Evolutionary conservation across 805 yeast genomes (phyloP), one percentile per base, ranked within the genome.

Genomic region (Ogataea henricii): DNA sequence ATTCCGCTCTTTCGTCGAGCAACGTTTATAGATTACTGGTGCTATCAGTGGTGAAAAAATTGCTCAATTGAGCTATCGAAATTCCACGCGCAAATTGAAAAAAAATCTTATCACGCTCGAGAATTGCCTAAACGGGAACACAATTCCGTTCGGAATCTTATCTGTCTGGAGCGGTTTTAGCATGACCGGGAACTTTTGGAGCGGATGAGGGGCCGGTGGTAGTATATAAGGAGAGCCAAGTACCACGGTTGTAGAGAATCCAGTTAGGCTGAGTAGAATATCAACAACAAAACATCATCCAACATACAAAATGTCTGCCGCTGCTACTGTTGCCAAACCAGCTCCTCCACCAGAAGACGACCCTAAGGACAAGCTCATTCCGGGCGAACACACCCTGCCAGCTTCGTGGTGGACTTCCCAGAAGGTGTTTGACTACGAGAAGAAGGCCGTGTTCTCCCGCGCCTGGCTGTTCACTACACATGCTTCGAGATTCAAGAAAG

Each of bases 321-420:
- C 63, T 16, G 62, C 34, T 14, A 16, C 61, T 18, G 30, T 27
- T 27, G 59, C 47, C 38, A 47, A 55, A 33, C 55, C 62, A 10
- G 54, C 62, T 29, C 57, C 66, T 13, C 64, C 64, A 35, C 68
- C 69, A 18, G 56, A 52, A 22, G 65, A 58, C 41, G 51, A 48
- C 9, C 55, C 58, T 25, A 60, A 52, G n/a, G 71, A 62, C n/a
- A 60, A 56, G 33, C 49, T 65, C 29, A 52, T 66, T 30, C 73
- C 72, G 18, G 73, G 74, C 23, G 68, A 68, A 49, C 81, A 80
- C 64, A 81, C 86, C 0, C 70, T 81, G 39, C 86, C 86, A 23
- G 82, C 85, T 9, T 77, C 83, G 16, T 81, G 85, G 85, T 81
- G 84, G 84, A 77, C 78, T 16, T 77, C 83, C 9, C 79, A 77